These are phyloP conservation scores for Ceratocystis cacaofunesta DNA, from an alignment of 2,329 filamentous ascomycete species.

Conservation along the genomic window DNA sequence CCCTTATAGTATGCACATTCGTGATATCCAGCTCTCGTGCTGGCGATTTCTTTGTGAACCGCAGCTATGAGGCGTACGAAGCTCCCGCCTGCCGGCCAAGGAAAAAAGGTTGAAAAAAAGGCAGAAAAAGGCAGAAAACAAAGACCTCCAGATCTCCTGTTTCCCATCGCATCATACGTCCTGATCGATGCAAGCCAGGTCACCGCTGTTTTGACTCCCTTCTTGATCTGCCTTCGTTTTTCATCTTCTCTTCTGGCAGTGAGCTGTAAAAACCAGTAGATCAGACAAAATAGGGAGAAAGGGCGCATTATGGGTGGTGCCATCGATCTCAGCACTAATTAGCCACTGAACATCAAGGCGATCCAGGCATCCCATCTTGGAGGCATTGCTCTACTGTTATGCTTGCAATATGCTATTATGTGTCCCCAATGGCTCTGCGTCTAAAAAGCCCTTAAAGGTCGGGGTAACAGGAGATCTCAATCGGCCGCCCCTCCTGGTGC, in stretches of 20 bases:
- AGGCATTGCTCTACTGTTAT: neutral
- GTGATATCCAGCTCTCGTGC: neutral
- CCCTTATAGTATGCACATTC: neutral
- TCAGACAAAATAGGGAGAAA: neutral
- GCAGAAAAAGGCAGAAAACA: neutral
- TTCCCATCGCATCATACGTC: neutral
- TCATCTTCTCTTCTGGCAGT: neutral
- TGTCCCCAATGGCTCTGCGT: neutral
- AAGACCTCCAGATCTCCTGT: neutral
- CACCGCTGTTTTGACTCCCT: slow-evolving; percentile 1
- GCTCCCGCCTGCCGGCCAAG: neutral
- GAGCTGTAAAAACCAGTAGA: neutral
- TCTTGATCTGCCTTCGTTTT: neutral
- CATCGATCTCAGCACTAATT: neutral
- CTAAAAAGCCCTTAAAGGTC: neutral
- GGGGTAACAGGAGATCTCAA: neutral
- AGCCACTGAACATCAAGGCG: neutral
- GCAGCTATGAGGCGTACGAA: neutral
- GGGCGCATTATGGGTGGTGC: neutral
- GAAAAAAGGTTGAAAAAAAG: no score
- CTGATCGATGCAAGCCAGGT: neutral
- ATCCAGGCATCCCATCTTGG: neutral
- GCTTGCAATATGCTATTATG: neutral
- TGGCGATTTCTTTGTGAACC: neutral
- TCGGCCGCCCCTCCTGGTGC: neutral